Conservation (phyloP, 176 grass and related monocot genomes). For the Melocanna baccifera region DNA sequence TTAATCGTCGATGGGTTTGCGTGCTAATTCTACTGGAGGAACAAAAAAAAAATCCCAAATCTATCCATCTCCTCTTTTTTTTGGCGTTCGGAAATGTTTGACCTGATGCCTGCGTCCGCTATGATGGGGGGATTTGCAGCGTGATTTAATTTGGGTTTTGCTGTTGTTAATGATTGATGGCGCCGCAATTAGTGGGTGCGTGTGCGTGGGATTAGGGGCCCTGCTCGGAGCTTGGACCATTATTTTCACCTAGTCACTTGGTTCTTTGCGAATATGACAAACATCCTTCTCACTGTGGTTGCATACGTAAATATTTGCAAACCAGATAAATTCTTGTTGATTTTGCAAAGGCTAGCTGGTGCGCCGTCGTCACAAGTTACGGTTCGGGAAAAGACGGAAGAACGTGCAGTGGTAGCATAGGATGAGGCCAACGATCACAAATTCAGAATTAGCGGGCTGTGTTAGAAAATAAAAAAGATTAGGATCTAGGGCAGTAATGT, state of each 20-base stretch:
- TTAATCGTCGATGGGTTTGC: slow-evolving; percentile 9
- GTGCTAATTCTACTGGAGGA: slow-evolving; percentile 24
- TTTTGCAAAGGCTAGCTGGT: no score
- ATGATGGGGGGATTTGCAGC: background rate
- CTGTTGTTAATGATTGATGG: slow-evolving; percentile 34
- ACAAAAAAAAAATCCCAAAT: background rate
- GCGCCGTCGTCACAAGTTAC: no score
- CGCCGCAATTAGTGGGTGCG: slow-evolving; percentile 39
- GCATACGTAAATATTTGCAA: background rate
- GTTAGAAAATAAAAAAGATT: no score
- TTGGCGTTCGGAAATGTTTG: background rate
- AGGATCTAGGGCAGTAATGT: no score
- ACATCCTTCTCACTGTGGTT: background rate
- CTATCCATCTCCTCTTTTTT: background rate
- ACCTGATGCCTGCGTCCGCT: background rate
- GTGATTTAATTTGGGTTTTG: background rate
- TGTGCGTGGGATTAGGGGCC: background rate
- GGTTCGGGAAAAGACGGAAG: background rate
- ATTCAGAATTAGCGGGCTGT: no score
- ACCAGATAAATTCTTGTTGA: background rate
- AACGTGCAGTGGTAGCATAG: background rate
- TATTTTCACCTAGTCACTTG: background rate
- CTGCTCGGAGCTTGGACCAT: background rate
- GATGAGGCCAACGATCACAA: background rate
- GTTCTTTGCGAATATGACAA: background rate